A percentile compares a stretch with the other conserved stretches of the same genome.
Conservation (phyloP, 192 early-diverging fungal species). For the Coemansia sp. region DNA sequence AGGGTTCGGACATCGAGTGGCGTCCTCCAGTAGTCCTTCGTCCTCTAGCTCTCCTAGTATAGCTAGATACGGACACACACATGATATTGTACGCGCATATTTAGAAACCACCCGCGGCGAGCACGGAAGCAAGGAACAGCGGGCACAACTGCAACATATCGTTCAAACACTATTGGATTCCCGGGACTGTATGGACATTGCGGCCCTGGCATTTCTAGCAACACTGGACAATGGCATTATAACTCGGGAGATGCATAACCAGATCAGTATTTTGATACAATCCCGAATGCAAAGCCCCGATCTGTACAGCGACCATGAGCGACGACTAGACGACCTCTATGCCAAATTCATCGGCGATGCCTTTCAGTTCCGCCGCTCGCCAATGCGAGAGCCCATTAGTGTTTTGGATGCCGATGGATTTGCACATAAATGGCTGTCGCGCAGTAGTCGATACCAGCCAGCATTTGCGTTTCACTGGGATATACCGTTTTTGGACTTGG, state of each 20-base stretch:
- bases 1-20: conserved; percentile 1
- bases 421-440: conserved; percentile 20
- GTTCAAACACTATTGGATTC: conserved; percentile 6
- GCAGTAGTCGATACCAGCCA: neutral
- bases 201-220: conserved; percentile 14
- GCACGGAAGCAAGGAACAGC: conserved; percentile 8
- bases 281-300: conserved; percentile 4
- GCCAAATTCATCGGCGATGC: conserved; percentile 15
- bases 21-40: neutral
- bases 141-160: conserved; percentile 2
- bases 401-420: conserved; percentile 20
- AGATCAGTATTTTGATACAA: conserved; percentile 7
- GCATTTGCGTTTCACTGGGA: conserved; percentile 25
- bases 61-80: conserved; percentile 3
- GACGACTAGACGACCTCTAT: conserved; percentile 23
- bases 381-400: conserved; percentile 10
- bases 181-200: conserved; percentile 6
- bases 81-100: conserved; percentile 11
- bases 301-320: conserved; percentile 1
- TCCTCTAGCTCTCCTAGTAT: neutral
- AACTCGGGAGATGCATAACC: neutral
- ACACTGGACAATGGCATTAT: conserved; percentile 7
- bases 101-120: conserved; percentile 10
- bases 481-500: neutral
- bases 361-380: neutral